These are phyloP conservation scores for Ceratobasidium sp. DNA, from an alignment of 1,284 basidiomycete species.

Conservation along the genomic window DNA sequence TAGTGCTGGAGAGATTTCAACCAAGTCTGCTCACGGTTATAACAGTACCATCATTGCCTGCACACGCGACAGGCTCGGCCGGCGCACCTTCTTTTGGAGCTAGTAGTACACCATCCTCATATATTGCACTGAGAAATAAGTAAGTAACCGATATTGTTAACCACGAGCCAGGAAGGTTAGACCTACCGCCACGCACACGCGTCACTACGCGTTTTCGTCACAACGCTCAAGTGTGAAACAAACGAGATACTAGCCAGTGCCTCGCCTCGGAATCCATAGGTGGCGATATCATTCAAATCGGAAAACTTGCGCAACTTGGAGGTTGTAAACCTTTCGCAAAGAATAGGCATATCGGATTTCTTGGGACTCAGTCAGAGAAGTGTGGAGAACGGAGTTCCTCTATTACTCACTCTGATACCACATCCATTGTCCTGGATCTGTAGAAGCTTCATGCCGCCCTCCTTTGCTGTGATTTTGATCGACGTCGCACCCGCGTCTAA, in stretches of 20 bases:
- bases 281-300: slow-evolving; percentile 85
- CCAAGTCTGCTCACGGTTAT: slow-evolving; percentile 70
- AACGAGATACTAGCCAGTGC: slow-evolving; percentile 97
- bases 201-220: slow-evolving; percentile 87
- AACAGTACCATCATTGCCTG: slow-evolving; percentile 94
- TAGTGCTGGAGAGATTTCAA: not conserved
- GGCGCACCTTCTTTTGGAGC: slow-evolving; percentile 74
- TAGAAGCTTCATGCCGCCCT: slow-evolving; percentile 94
- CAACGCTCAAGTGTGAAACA: slow-evolving; percentile 87
- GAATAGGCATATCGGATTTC: slow-evolving; percentile 83
- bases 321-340: slow-evolving; percentile 96
- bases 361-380: slow-evolving; percentile 49
- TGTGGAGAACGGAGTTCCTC: not conserved
- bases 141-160: not conserved
- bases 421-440: slow-evolving; percentile 98
- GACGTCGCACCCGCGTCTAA: slow-evolving; percentile 92
- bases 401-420: slow-evolving; percentile 80
- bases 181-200: slow-evolving; percentile 74
- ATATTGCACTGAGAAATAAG: slow-evolving; percentile 70
- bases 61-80: slow-evolving; percentile 85
- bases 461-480: slow-evolving; percentile 90
- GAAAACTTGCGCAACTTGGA: slow-evolving; percentile 91
- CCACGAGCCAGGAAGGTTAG: not conserved
- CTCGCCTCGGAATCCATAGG: slow-evolving; percentile 98
- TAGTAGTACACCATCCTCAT: slow-evolving; percentile 77